A percentile compares a stretch with the other conserved stretches of the same genome.
These are phyloP conservation scores for Picea abies DNA, from an alignment of 83 land plant genomes.

Conservation along the genomic window DNA sequence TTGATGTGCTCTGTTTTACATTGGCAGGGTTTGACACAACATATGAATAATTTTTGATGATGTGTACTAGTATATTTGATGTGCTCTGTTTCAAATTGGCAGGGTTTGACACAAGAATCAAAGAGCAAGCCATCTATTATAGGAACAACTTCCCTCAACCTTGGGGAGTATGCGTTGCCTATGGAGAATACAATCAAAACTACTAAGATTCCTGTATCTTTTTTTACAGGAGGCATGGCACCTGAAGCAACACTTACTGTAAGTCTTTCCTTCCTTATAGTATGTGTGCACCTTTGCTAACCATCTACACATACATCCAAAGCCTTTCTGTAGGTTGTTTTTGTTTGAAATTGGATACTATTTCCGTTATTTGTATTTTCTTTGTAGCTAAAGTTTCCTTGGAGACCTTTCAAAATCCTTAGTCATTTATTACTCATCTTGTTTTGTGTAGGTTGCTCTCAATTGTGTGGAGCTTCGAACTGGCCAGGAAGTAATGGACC, in stretches of 20 bases:
- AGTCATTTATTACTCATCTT: not conserved
- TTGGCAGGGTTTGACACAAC: too few species aligned
- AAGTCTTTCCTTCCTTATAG: slow-evolving; percentile 19
- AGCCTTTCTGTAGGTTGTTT: too few species aligned
- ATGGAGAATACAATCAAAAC: too few species aligned
- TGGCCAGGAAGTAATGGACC: slow-evolving; percentile 31
- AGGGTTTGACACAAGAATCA: slow-evolving; percentile 16
- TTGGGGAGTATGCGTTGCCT: too few species aligned
- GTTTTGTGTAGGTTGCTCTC: slow-evolving; percentile 34
- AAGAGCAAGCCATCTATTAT: too few species aligned
- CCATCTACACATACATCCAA: not conserved
- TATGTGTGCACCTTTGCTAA: not conserved
- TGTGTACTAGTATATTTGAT: not conserved
- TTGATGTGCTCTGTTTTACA: too few species aligned
- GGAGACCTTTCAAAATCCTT: not conserved
- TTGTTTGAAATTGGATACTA: too few species aligned
- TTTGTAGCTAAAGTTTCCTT: not conserved
- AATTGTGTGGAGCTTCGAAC: slow-evolving; percentile 45
- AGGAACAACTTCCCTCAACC: too few species aligned
- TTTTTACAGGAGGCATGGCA: too few species aligned
- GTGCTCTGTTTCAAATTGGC: slow-evolving; percentile 14
- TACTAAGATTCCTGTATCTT: too few species aligned
- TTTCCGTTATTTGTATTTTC: not conserved
- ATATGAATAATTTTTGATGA: not conserved
- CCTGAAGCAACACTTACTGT: slow-evolving; percentile 27